A percentile compares a stretch with the other conserved stretches of the same genome.
Evolutionary conservation across 2,329 filamentous ascomycete genomes (phyloP).

Genomic region (Amauroascus verrucosus): DNA sequence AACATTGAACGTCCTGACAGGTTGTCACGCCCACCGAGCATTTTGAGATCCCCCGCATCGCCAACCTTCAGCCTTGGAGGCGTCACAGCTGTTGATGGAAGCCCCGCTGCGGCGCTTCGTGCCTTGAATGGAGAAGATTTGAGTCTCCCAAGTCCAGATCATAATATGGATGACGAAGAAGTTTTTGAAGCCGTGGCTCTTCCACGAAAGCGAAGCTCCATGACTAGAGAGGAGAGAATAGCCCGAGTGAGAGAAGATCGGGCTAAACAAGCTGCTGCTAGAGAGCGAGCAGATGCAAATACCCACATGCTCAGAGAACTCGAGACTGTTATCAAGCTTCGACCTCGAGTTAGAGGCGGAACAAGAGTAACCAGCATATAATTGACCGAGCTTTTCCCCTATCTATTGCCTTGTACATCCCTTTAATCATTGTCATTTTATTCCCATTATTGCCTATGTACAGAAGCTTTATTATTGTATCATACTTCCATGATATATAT

Average conservation of each 20-base stretch:
- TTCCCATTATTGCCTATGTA: background rate
- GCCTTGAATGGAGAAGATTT: conserved; percentile 62
- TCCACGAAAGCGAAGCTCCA: conserved; percentile 53
- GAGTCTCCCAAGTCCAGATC: conserved; percentile 23
- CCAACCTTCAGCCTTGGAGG: conserved; percentile 40
- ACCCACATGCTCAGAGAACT: conserved; percentile 87
- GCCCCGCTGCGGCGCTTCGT: conserved; percentile 60
- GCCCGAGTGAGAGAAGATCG: conserved; percentile 80
- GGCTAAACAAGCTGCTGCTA: conserved; percentile 57
- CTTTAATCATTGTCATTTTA: background rate
- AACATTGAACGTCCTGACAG: conserved; percentile 60
- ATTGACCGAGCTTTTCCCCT: conserved; percentile 10
- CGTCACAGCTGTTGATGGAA: conserved; percentile 43
- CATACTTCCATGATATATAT: background rate
- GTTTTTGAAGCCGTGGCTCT: conserved; percentile 86
- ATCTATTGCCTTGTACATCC: background rate
- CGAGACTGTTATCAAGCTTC: conserved; percentile 70
- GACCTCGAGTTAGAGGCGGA: conserved; percentile 28
- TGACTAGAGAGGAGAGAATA: conserved; percentile 81
- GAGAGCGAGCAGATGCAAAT: conserved; percentile 68
- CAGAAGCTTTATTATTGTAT: background rate
- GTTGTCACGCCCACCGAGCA: conserved; percentile 42
- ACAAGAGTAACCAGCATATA: conserved; percentile 36
- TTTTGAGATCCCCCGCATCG: conserved; percentile 32
- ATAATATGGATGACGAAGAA: conserved; percentile 48